A percentile compares a stretch with the other conserved stretches of the same genome.
phyloP scores from a whole-genome alignment of 345 rosid species.

The Hypericum perforatum region DNA sequence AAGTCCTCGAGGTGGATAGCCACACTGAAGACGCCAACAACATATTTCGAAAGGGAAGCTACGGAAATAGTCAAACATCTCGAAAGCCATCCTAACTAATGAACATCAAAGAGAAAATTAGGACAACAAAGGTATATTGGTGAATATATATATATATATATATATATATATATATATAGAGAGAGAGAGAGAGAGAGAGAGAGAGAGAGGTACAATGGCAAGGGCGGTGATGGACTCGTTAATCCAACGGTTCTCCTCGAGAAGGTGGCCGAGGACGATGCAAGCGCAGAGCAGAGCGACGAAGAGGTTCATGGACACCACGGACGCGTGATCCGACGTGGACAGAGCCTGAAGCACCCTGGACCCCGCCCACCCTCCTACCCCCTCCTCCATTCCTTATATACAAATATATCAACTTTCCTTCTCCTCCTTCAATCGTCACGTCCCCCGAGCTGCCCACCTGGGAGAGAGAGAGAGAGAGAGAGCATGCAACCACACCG shows the following conservation, averaged over 20 bases:
- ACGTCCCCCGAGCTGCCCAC: constrained; percentile 7
- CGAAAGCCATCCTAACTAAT: no score
- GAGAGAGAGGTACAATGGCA: background rate
- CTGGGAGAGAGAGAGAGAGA: constrained; percentile 1
- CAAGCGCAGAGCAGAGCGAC: constrained; percentile 55
- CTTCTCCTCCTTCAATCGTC: background rate
- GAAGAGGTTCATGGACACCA: constrained; percentile 20
- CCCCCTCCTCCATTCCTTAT: background rate
- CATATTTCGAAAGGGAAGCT: no score
- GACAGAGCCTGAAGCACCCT: constrained; percentile 2
- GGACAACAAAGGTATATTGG: no score
- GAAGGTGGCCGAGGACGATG: constrained; percentile 53
- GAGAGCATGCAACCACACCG: no score
- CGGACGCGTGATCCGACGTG: constrained; percentile 1
- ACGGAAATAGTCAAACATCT: no score
- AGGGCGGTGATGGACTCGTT: constrained; percentile 65
- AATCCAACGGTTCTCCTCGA: constrained; percentile 66
- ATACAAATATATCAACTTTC: background rate
- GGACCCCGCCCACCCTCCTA: background rate
- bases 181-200: background rate
- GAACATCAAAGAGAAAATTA: no score
- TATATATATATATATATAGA: no score
- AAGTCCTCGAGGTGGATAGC: no score
- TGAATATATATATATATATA: no score
- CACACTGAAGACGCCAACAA: no score